phyloP scores from a whole-genome alignment of 441 rosid species.

The Adansonia rubrostipa region DNA sequence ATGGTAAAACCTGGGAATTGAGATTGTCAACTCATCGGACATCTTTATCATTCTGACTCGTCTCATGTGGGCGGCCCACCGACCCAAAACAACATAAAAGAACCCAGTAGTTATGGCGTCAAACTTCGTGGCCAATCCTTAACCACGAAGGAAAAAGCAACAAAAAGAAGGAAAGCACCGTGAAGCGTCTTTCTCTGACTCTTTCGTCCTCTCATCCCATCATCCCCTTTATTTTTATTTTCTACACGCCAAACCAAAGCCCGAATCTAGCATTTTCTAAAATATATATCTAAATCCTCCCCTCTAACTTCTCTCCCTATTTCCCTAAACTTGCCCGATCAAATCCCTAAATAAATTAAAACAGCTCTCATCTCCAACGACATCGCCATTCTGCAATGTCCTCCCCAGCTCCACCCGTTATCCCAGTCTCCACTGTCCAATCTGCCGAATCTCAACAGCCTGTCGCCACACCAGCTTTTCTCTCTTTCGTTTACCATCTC shows the following conservation, averaged over 20 bases:
- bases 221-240: conserved; percentile 10
- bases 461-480: conserved; percentile 57
- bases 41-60: no score
- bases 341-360: conserved; percentile 17
- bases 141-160: not conserved
- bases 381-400: conserved; percentile 30
- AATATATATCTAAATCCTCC: not conserved
- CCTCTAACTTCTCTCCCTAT: not conserved
- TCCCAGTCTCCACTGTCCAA: conserved; percentile 45
- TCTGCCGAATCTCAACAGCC: conserved; percentile 46
- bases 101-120: not conserved
- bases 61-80: no score
- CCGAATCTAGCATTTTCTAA: not conserved
- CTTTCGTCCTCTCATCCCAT: conserved; percentile 1
- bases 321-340: conserved; percentile 38
- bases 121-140: not conserved
- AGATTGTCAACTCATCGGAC: no score
- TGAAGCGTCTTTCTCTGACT: conserved; percentile 6
- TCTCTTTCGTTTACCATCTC: conserved; percentile 45
- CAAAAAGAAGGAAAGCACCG: conserved; percentile 4
- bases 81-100: no score
- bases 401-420: conserved; percentile 43
- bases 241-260: not conserved
- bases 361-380: conserved; percentile 19
- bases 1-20: no score